phyloP scores from a whole-genome alignment of 495 filamentous ascomycete species.

The Penicillium chermesinum region DNA sequence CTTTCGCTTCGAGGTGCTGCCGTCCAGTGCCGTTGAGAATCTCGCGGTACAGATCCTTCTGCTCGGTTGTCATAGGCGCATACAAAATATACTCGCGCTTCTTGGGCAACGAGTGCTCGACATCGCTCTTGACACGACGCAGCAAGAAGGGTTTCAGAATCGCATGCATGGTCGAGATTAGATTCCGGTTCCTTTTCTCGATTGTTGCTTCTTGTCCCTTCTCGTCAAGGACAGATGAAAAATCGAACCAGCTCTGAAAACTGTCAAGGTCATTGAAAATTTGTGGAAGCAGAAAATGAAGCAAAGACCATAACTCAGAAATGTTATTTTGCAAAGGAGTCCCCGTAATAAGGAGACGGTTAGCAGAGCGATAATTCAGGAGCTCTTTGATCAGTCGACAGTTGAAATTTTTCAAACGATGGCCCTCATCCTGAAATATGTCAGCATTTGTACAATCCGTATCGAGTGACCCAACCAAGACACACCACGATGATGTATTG shows the following conservation, averaged over 20 bases:
- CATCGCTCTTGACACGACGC: slow-evolving; percentile 94
- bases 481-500: slow-evolving; percentile 96
- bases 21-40: slow-evolving; percentile 76
- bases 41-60: slow-evolving; percentile 84
- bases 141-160: slow-evolving; percentile 96
- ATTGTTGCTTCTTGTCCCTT: slow-evolving; percentile 94
- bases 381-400: slow-evolving; percentile 91
- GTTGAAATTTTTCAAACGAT: slow-evolving; percentile 96
- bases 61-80: slow-evolving; percentile 88
- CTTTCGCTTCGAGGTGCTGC: slow-evolving; percentile 78
- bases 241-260: slow-evolving; percentile 90
- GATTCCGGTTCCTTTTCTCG: slow-evolving; percentile 66
- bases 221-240: slow-evolving; percentile 96
- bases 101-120: slow-evolving; percentile 93
- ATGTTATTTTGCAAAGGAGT: slow-evolving; percentile 99
- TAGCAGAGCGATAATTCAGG: slow-evolving; percentile 57
- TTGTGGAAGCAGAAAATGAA: slow-evolving; percentile 98
- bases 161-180: slow-evolving; percentile 89
- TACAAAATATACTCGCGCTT: slow-evolving; percentile 99
- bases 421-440: slow-evolving; percentile 74
- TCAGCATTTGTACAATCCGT: slow-evolving; percentile 48
- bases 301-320: slow-evolving; percentile 95
- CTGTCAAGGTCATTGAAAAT: slow-evolving; percentile 91
- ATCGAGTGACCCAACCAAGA: slow-evolving; percentile 1
- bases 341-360: slow-evolving; percentile 91